Percentiles rank a stretch among this genome's conserved stretches.
Evolutionary conservation across 2,329 filamentous ascomycete genomes (phyloP).

Genomic region (Alternaria longipes): DNA sequence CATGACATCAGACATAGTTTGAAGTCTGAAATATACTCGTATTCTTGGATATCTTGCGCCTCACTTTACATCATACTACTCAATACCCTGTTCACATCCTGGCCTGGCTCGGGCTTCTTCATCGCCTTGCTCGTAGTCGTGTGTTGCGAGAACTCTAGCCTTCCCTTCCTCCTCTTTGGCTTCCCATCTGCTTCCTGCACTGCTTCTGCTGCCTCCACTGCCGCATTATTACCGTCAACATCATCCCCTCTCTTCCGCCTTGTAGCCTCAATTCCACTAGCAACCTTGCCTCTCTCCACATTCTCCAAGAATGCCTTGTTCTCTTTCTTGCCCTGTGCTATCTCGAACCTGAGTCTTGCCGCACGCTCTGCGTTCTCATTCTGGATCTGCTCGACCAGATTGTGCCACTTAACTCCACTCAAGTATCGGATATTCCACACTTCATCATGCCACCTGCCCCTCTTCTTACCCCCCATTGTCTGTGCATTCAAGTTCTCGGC

Average conservation of each 20-base stretch:
- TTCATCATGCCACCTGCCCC: conserved; percentile 83
- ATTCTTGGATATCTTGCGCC: conserved; percentile 20
- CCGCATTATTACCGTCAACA: conserved; percentile 33
- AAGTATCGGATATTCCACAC: conserved; percentile 86
- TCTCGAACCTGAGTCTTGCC: conserved; percentile 79
- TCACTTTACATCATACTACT: conserved; percentile 48
- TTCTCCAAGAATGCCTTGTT: conserved; percentile 84
- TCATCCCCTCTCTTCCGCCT: conserved; percentile 61
- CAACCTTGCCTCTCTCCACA: conserved; percentile 80
- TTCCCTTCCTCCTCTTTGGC: conserved; percentile 38
- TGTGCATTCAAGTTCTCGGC: conserved; percentile 79
- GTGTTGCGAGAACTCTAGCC: conserved; percentile 73
- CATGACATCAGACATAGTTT: not conserved
- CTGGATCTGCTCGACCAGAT: conserved; percentile 77
- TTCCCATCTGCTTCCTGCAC: conserved; percentile 46
- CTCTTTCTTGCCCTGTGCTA: conserved; percentile 77
- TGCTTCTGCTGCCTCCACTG: conserved; percentile 22
- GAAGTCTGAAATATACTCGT: conserved; percentile 1
- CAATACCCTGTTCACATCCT: conserved; percentile 47
- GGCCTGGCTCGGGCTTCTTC: conserved; percentile 44
- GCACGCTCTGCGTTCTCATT: conserved; percentile 82
- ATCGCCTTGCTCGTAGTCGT: conserved; percentile 56
- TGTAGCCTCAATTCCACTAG: conserved; percentile 67
- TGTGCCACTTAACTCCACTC: conserved; percentile 82
- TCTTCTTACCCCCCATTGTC: conserved; percentile 84